phyloP scores from a whole-genome alignment of 148 eudicot species.

The Drosera capensis region DNA sequence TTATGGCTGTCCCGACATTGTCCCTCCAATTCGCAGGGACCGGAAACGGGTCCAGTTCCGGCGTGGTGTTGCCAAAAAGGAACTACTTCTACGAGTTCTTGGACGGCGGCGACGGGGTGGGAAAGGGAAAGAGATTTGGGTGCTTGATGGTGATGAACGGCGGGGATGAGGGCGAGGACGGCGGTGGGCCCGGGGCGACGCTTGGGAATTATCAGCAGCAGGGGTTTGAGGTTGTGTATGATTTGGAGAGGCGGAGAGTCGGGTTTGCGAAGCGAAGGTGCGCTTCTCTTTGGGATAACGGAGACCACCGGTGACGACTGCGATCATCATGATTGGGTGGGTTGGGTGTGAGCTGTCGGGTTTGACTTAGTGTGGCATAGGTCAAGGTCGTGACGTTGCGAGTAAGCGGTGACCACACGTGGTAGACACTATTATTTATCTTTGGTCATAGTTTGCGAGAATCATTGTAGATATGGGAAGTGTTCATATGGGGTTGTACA shows the following conservation, averaged over 20 bases:
- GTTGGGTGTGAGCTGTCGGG: too few species aligned
- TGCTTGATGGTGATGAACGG: constrained; percentile 86
- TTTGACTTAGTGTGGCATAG: too few species aligned
- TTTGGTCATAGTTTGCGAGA: too few species aligned
- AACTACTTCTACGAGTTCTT: constrained; percentile 69
- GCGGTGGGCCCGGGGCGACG: constrained; percentile 73
- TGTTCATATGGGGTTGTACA: too few species aligned
- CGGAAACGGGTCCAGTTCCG: too few species aligned
- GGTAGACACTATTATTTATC: too few species aligned
- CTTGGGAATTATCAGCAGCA: constrained; percentile 91
- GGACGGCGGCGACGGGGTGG: constrained; percentile 34
- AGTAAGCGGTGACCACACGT: too few species aligned
- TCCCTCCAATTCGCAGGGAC: constrained; percentile 55
- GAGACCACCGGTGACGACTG: constrained; percentile 13
- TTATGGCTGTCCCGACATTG: constrained; percentile 29
- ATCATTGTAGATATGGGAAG: too few species aligned
- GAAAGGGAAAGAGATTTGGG: constrained; percentile 40
- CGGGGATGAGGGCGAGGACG: constrained; percentile 53
- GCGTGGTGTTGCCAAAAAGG: constrained; percentile 54
- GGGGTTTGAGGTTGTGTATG: constrained; percentile 91
- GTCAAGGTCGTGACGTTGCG: too few species aligned
- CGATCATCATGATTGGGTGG: too few species aligned
- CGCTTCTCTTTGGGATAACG: constrained; percentile 59
- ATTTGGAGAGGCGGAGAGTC: constrained; percentile 54
- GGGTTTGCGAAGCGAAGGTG: constrained; percentile 75